Evolutionary conservation across 2,329 filamentous ascomycete genomes (phyloP).

Genomic region (Sporothrix pallida): DNA sequence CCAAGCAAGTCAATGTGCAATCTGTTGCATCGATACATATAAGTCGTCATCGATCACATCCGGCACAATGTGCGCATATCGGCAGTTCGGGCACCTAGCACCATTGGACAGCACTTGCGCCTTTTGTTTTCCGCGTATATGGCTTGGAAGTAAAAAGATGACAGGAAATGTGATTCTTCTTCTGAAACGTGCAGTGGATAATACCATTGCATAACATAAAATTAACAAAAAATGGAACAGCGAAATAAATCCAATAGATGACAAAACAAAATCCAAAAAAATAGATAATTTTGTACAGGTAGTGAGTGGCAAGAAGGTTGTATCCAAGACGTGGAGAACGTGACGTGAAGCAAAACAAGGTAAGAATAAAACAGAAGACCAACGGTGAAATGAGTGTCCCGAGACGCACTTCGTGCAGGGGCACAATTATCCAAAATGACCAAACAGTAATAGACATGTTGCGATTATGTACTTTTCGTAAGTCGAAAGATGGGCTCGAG

Average conservation of each 20-base stretch:
- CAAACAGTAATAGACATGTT: background rate
- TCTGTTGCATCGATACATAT: background rate
- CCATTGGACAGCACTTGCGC: background rate
- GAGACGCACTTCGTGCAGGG: background rate
- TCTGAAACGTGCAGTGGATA: background rate
- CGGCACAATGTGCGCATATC: background rate
- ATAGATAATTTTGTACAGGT: constrained; percentile 7
- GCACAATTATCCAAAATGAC: background rate
- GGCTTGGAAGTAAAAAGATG: background rate
- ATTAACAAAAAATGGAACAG: background rate
- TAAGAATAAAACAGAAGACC: background rate
- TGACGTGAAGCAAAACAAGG: background rate
- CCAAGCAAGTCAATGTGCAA: background rate
- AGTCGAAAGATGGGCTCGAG: background rate
- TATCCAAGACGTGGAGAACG: background rate
- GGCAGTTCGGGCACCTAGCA: background rate
- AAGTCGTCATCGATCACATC: background rate
- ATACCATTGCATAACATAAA: no score
- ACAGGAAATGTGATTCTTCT: background rate
- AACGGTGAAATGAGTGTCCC: background rate
- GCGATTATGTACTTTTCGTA: background rate
- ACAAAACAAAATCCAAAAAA: background rate
- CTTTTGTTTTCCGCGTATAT: background rate
- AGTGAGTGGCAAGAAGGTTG: constrained; percentile 2
- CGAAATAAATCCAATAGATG: background rate